Base-by-base conservation (phyloP, 2,329 filamentous ascomycete species). In the Orbilia oligospora region DNA sequence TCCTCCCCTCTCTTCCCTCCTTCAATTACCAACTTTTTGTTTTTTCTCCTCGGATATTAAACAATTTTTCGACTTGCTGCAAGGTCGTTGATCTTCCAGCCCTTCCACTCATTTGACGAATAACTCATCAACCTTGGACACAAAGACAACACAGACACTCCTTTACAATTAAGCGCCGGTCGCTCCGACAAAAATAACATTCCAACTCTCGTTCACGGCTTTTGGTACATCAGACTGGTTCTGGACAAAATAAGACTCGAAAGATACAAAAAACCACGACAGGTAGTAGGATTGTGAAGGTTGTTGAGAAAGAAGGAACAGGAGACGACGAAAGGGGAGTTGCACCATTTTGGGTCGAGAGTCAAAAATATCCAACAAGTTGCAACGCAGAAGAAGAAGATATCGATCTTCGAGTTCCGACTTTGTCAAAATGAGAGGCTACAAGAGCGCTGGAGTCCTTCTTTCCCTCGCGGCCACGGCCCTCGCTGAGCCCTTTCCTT, bases 141-240 rank as follows among this genome's bases (percentile, higher is more conserved):
- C 36, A 66, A 48, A 63, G 71, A 58, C 66, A 56, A 63, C 55
- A 71, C 73, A 61, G 36, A 61, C 36, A 64, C 67, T 71, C 73
- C 51, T 71, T 77, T 67, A 44, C 73, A 38, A 44, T 41, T 66
- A 64, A 71, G 73, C 73, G 73, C 73, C 73, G 73, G 73, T 67
- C 73, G 73, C 73, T 71, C 22, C 67, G 73, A 67, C 49, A 65
- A 53, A 69, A 56, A 65, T 66, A 65, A 49, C 49, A 38, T 56
- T 70, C 66, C 48, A 22, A 76, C 72, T 65, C 66, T 70, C 63
- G 41, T 76, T 76, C 51, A 61, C 27, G 49, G 51, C 67, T 71
- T 77, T 67, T 66, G 65, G 58, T 61, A 65, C 30, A 68, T 66
- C 73, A 75, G 73, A 48, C 73, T 71, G 73, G 73, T 68, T 77